A percentile compares a stretch with the other conserved stretches of the same genome.
phyloP scores from a whole-genome alignment of 2,329 filamentous ascomycete genomes.

The Pezicula radicicola region DNA sequence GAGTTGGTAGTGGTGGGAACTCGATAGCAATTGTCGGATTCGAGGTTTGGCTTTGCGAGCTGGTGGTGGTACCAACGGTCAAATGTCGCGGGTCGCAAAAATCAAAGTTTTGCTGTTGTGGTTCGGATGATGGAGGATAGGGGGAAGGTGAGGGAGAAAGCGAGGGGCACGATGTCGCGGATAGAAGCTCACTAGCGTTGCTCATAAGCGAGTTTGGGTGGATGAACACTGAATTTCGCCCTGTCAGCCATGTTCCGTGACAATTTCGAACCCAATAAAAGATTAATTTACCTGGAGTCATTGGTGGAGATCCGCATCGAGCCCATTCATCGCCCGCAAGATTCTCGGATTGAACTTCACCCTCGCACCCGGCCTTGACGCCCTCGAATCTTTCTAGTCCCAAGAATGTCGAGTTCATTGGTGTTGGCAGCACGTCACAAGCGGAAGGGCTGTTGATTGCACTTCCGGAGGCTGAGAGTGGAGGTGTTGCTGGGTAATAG shows the following conservation, averaged over 20 bases:
- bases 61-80: slow-evolving; percentile 58
- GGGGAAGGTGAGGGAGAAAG: slow-evolving; percentile 85
- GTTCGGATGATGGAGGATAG: slow-evolving; percentile 67
- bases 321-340: slow-evolving; percentile 74
- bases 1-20: slow-evolving; percentile 60
- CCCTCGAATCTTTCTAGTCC: slow-evolving; percentile 64
- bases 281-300: slow-evolving; percentile 83
- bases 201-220: slow-evolving; percentile 64
- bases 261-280: not conserved
- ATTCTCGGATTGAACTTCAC: slow-evolving; percentile 68
- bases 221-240: slow-evolving; percentile 51
- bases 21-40: slow-evolving; percentile 47
- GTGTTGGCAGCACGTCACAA: slow-evolving; percentile 76
- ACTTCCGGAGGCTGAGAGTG: slow-evolving; percentile 82
- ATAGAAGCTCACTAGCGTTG: slow-evolving; percentile 67
- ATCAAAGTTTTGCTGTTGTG: slow-evolving; percentile 58
- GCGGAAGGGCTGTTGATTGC: slow-evolving; percentile 81
- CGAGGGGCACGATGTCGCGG: slow-evolving; percentile 73
- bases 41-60: slow-evolving; percentile 23
- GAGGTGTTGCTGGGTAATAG: slow-evolving; percentile 82
- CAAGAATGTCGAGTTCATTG: slow-evolving; percentile 76
- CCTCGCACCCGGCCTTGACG: slow-evolving; percentile 69
- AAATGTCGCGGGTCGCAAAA: slow-evolving; percentile 92
- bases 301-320: slow-evolving; percentile 73
- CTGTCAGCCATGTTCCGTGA: not conserved